These are phyloP conservation scores for Pleurotus platypus DNA, from an alignment of 768 basidiomycete species.

Conservation along the genomic window DNA sequence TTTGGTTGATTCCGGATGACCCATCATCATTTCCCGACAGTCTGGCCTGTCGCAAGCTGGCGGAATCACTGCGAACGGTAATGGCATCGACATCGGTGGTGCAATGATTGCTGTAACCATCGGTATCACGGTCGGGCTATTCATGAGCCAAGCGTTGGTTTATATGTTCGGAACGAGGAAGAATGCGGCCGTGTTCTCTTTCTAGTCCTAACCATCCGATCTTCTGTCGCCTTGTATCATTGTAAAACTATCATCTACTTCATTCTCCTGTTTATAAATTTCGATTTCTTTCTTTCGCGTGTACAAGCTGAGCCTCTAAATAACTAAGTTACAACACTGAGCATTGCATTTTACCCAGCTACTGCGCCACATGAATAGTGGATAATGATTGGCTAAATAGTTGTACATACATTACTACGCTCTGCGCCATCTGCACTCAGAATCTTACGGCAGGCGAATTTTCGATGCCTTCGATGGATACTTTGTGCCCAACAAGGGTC, in stretches of 20 bases:
- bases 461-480: slow-evolving; percentile 84
- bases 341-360: no score
- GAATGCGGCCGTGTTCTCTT: slow-evolving; percentile 83
- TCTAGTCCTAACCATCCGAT: slow-evolving; percentile 33
- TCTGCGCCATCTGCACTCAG: slow-evolving; percentile 30
- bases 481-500: slow-evolving; percentile 96
- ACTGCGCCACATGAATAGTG: no score
- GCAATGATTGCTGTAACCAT: slow-evolving; percentile 91
- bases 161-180: slow-evolving; percentile 85
- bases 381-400: no score
- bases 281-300: no score
- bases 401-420: no score
- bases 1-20: no score
- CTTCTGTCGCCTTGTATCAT: no score
- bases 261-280: no score
- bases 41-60: slow-evolving; percentile 85
- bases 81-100: slow-evolving; percentile 79
- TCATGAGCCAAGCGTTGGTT: slow-evolving; percentile 84
- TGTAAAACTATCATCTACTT: no score
- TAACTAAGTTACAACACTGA: no score
- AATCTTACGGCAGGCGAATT: slow-evolving; percentile 89
- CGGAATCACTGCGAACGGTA: slow-evolving; percentile 77
- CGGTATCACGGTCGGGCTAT: slow-evolving; percentile 85
- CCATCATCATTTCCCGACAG: slow-evolving; percentile 29
- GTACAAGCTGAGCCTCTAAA: no score